Conservation (phyloP, 306 rosid genomes). For the Ochetophila trinervis region DNA sequence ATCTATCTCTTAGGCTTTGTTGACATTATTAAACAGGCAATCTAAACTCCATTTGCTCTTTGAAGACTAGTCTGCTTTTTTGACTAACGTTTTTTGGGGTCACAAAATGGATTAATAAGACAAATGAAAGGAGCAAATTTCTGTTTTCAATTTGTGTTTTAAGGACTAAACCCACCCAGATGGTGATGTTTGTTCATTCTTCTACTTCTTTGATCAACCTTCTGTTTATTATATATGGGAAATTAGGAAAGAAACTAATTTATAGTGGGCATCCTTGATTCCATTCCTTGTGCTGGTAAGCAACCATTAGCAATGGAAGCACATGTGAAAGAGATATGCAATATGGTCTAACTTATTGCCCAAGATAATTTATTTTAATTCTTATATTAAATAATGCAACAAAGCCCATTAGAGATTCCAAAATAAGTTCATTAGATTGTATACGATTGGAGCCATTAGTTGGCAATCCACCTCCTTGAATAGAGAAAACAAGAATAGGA, state of each 20-base stretch:
- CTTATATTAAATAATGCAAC: neutral
- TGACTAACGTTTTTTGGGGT: neutral
- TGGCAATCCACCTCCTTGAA: constrained; percentile 1
- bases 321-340: constrained; percentile 9
- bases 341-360: constrained; percentile 4
- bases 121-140: neutral
- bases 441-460: neutral
- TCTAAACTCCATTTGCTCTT: neutral
- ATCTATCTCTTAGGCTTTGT: neutral
- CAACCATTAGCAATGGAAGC: constrained; percentile 1
- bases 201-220: neutral
- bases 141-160: neutral
- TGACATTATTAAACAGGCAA: constrained; percentile 7
- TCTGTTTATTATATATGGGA: neutral
- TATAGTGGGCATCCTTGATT: neutral
- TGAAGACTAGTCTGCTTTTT: neutral
- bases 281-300: constrained; percentile 19
- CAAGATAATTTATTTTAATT: neutral
- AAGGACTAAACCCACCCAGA: constrained; percentile 4
- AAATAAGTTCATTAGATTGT: neutral
- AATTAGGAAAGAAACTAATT: neutral
- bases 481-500: neutral
- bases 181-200: neutral
- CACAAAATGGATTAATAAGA: neutral
- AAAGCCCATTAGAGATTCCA: neutral